Evolutionary conservation across 495 filamentous ascomycete genomes (phyloP).

Genomic region (Aspergillus hancockii): DNA sequence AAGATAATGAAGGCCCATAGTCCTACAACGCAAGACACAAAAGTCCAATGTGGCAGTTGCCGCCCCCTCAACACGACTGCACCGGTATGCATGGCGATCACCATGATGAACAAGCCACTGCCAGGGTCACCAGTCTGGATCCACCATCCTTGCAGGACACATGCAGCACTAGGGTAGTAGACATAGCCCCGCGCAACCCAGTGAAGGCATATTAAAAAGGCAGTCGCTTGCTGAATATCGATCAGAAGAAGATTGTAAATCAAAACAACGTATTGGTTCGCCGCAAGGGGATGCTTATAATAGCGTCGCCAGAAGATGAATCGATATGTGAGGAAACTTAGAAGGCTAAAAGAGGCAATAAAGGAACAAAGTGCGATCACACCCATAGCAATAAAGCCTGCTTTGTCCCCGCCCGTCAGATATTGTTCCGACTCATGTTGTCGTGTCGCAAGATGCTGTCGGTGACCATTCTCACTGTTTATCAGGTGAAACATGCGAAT

Average conservation of each 20-base stretch:
- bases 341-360: conserved; percentile 50
- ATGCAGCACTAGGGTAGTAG: conserved; percentile 55
- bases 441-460: neutral
- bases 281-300: conserved; percentile 40
- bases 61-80: conserved; percentile 59
- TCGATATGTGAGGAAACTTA: conserved; percentile 57
- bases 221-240: conserved; percentile 69
- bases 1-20: conserved; percentile 62
- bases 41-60: conserved; percentile 49
- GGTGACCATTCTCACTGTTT: conserved; percentile 1
- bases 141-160: conserved; percentile 71
- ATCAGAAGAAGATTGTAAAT: conserved; percentile 73
- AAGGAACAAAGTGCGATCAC: conserved; percentile 59
- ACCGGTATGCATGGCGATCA: conserved; percentile 68
- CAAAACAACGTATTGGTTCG: conserved; percentile 72
- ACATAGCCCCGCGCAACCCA: conserved; percentile 58
- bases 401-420: conserved; percentile 23
- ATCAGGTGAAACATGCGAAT: conserved; percentile 2
- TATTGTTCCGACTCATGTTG: neutral
- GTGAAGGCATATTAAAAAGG: conserved; percentile 63
- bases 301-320: conserved; percentile 56
- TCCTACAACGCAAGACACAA: conserved; percentile 48
- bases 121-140: conserved; percentile 68
- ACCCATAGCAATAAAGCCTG: conserved; percentile 57
- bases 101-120: conserved; percentile 67